A percentile compares a stretch with the other conserved stretches of the same genome.
Evolutionary conservation across 768 basidiomycete species (phyloP).

Genomic region (Kwoniella europaea): DNA sequence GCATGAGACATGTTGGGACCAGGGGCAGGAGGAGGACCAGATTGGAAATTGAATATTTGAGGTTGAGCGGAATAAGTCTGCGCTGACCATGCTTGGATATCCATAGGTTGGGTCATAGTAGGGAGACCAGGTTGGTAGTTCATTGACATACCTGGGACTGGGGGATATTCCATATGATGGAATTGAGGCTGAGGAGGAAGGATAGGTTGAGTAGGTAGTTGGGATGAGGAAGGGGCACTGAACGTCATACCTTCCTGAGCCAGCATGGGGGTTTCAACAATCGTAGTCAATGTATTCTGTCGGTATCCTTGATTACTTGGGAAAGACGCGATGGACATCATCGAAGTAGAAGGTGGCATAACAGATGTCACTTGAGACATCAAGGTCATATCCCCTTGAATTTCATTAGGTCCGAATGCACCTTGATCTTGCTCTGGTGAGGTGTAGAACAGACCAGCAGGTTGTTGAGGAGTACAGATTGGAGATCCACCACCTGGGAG

Average conservation of each 20-base stretch:
- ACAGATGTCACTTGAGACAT: slow-evolving; percentile 26
- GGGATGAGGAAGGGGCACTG: slow-evolving; percentile 19
- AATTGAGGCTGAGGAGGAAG: slow-evolving; percentile 34
- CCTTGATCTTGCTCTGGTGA: slow-evolving; percentile 36
- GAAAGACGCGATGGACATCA: slow-evolving; percentile 32
- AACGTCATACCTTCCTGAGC: slow-evolving; percentile 24
- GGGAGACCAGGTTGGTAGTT: slow-evolving; percentile 26
- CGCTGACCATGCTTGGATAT: slow-evolving; percentile 36
- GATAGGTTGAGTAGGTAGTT: slow-evolving; percentile 21
- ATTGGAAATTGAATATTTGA: slow-evolving; percentile 23
- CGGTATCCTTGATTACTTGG: slow-evolving; percentile 21
- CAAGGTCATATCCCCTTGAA: slow-evolving; percentile 28
- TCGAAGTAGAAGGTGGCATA: slow-evolving; percentile 30
- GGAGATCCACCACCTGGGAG: slow-evolving; percentile 35
- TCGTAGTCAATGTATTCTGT: slow-evolving; percentile 28
- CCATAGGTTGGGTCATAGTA: slow-evolving; percentile 15
- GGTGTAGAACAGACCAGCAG: slow-evolving; percentile 27
- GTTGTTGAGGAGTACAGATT: slow-evolving; percentile 34
- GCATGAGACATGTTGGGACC: slow-evolving; percentile 14
- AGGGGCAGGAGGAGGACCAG: slow-evolving; percentile 9
- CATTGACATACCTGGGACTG: slow-evolving; percentile 30
- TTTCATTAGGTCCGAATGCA: slow-evolving; percentile 16
- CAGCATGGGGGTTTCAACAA: slow-evolving; percentile 28
- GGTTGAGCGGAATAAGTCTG: slow-evolving; percentile 29
- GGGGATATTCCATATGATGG: slow-evolving; percentile 29